Conservation (phyloP, 352 stramenopile species). For the Phytophthora tubulina region DNA sequence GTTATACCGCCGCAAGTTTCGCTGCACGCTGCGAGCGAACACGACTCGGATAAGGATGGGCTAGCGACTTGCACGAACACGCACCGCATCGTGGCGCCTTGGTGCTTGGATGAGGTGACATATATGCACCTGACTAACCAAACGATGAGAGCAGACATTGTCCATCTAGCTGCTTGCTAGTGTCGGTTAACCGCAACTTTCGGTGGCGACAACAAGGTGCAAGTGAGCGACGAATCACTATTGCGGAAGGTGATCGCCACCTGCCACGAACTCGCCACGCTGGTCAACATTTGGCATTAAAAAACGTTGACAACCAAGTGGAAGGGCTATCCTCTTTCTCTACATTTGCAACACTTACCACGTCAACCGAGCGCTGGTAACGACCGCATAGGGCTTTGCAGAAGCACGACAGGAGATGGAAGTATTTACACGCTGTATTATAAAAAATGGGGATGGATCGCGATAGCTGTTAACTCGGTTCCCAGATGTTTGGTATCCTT, state of each 20-base stretch:
- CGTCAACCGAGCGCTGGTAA: slow-evolving; percentile 7
- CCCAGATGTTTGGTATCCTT: background rate
- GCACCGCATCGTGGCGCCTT: slow-evolving; percentile 14
- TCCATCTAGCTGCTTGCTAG: background rate
- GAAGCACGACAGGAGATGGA: slow-evolving; percentile 6
- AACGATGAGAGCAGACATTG: slow-evolving; percentile 26
- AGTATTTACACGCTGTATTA: slow-evolving; percentile 10
- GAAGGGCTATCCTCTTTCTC: slow-evolving; percentile 2
- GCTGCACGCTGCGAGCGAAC: slow-evolving; percentile 33
- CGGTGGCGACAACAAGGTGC: background rate
- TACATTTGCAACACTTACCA: slow-evolving; percentile 23
- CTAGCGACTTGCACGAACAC: slow-evolving; percentile 34
- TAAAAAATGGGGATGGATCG: too few species aligned
- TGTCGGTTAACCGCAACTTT: background rate
- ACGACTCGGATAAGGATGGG: slow-evolving; percentile 33
- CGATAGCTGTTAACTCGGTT: background rate
- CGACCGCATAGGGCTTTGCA: slow-evolving; percentile 13
- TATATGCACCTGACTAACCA: slow-evolving; percentile 14
- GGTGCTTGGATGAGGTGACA: slow-evolving; percentile 28
- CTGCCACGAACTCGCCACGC: slow-evolving; percentile 5
- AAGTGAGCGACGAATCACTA: background rate
- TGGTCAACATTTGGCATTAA: slow-evolving; percentile 3
- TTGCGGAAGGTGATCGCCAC: background rate
- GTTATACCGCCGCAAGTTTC: slow-evolving; percentile 32
- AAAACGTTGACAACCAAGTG: slow-evolving; percentile 3